A percentile compares a stretch with the other conserved stretches of the same genome.
Evolutionary conservation across 108 stramenopile genomes (phyloP).

Genomic region (Cyclotella choctawhatcheeana): DNA sequence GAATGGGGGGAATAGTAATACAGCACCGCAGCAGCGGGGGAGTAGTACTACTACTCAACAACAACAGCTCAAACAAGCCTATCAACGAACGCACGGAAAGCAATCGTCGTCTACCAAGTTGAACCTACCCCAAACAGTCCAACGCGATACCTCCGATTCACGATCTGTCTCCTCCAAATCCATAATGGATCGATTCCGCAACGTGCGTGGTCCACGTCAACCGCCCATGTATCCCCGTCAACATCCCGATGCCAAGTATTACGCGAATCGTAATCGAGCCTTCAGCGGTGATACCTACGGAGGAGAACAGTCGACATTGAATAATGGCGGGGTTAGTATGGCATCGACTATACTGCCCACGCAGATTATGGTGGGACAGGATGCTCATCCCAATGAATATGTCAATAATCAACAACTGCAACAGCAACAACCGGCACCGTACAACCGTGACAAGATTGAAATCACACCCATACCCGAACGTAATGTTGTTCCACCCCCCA

Average conservation of each 20-base stretch:
- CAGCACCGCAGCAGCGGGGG: slow-evolving; percentile 3
- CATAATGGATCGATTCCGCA: slow-evolving; percentile 3
- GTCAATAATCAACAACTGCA: no score
- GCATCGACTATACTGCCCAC: slow-evolving; percentile 45
- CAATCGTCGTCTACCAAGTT: background rate
- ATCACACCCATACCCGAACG: slow-evolving; percentile 49
- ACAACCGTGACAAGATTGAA: slow-evolving; percentile 41
- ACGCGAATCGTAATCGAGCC: slow-evolving; percentile 16
- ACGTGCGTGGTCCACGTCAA: background rate
- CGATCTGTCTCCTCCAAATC: slow-evolving; percentile 19
- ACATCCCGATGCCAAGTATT: slow-evolving; percentile 17
- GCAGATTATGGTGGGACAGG: slow-evolving; percentile 19
- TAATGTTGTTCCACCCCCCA: slow-evolving; percentile 31
- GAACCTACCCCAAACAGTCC: slow-evolving; percentile 7
- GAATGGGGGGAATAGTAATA: background rate
- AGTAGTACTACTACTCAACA: background rate
- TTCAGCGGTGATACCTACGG: slow-evolving; percentile 22
- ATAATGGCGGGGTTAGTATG: slow-evolving; percentile 24
- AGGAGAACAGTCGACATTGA: slow-evolving; percentile 17
- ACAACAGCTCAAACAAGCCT: slow-evolving; percentile 1
- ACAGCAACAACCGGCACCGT: no score
- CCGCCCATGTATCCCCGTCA: background rate
- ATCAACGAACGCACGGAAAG: background rate
- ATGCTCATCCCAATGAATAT: background rate
- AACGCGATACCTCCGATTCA: slow-evolving; percentile 6